These are phyloP conservation scores for Aspergillus incahuasiensis DNA, from an alignment of 495 filamentous ascomycete species.

Conservation along the genomic window DNA sequence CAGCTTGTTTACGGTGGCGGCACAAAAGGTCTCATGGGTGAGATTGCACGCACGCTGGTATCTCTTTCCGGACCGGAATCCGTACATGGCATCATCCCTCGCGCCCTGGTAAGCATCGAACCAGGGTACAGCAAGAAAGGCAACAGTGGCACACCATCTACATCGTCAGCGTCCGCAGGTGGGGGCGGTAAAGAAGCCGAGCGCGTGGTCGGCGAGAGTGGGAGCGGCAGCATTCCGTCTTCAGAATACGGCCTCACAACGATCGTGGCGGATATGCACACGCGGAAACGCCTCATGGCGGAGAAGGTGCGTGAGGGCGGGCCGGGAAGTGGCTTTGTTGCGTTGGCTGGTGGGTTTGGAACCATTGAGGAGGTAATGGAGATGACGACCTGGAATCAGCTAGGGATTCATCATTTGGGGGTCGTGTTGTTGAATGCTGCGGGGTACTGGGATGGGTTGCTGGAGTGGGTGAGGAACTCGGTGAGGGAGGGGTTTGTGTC, in stretches of 20 bases:
- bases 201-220: constrained; percentile 25
- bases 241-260: constrained; percentile 75
- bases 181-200: constrained; percentile 37
- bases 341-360: constrained; percentile 85
- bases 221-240: constrained; percentile 16
- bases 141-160: constrained; percentile 11
- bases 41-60: constrained; percentile 82
- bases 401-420: constrained; percentile 83
- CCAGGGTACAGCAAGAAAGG: constrained; percentile 47
- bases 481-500: constrained; percentile 74
- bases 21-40: constrained; percentile 92
- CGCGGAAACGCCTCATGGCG: constrained; percentile 89
- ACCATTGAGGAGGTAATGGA: constrained; percentile 97
- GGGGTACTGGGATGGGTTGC: constrained; percentile 84
- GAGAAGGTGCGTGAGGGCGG: constrained; percentile 75
- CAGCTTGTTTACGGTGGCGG: constrained; percentile 90
- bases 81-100: constrained; percentile 91
- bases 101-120: constrained; percentile 78
- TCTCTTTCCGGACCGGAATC: constrained; percentile 71
- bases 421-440: constrained; percentile 81
- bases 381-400: constrained; percentile 94
- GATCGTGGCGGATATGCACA: constrained; percentile 91
- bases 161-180: not conserved
- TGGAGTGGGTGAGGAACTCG: constrained; percentile 75
- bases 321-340: constrained; percentile 81